Evolutionary conservation across 306 rosid genomes (phyloP), one percentile per base, ranked within the genome.

Genomic region (Inga oerstediana): DNA sequence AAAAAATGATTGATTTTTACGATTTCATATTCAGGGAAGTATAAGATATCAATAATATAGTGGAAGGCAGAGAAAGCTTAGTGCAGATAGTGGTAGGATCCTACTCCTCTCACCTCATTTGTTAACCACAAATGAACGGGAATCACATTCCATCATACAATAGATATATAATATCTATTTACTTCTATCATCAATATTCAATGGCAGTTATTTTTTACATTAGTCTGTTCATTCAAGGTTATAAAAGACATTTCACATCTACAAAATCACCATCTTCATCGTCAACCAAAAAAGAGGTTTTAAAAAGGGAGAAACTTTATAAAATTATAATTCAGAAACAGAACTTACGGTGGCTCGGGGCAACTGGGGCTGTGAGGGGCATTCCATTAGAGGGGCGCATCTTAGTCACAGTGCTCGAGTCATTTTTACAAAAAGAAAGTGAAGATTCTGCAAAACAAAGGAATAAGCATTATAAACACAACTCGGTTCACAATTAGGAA

Each of bases 261-360:
- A 49, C 7, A 49, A 49, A 49, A 49, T 13, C n/a, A 52, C 5
- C 59, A 4, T 16, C 14, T 52, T 52, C 17, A 48, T 45, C 49
- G 4, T 45, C 49, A 10, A 45, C 3, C n/a, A 5, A 16, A 52
- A 52, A 56, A 0, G 8, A 10, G 11, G 2, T 56, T 56, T 56
- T 2, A 20, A 20, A 56, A 56, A n/a, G 12, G 24, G 27, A 7
- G 1, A 56, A 56, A 19, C 8, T 68, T 7, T 46, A 17, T 8
- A 34, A 62, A 81, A 3, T 24, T 11, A 11, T 39, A 27, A 78
- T 78, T 27, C 74, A n/a, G 80, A 82, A 85, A 79, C 2, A 45
- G 77, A 22, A 72, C 76, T 12, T 84, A 94, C 97, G 85, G 82
- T 87, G 91, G 87, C 92, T 91, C 72, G 81, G 86, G 45, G 90